phyloP scores from a whole-genome alignment of 768 basidiomycete genomes.

The Rhizopogon vesiculosus region DNA sequence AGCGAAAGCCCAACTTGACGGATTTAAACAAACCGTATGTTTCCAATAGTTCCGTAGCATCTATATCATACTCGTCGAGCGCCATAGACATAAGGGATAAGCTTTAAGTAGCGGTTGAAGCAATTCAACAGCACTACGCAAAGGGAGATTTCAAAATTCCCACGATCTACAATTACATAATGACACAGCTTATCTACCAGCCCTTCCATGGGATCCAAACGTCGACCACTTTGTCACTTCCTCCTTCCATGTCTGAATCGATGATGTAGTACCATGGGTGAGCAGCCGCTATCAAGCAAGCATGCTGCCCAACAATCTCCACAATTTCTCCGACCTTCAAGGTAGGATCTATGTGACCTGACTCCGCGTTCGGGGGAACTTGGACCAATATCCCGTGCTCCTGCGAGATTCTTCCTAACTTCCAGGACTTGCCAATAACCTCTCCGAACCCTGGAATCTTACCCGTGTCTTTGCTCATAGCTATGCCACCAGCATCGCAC shows the following conservation, averaged over 20 bases:
- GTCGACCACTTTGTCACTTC: slow-evolving; percentile 56
- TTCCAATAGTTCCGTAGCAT: slow-evolving; percentile 90
- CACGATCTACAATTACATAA: background rate
- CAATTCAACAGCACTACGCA: background rate
- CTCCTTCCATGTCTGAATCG: slow-evolving; percentile 51
- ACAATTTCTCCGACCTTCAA: slow-evolving; percentile 58
- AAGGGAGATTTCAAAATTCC: background rate
- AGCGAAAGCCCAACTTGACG: slow-evolving; percentile 8
- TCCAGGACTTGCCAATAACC: slow-evolving; percentile 62
- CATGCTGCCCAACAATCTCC: slow-evolving; percentile 80
- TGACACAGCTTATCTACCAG: slow-evolving; percentile 43
- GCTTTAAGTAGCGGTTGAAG: no score
- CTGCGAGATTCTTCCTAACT: slow-evolving; percentile 61
- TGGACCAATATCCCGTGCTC: slow-evolving; percentile 73
- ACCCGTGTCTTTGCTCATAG: slow-evolving; percentile 85
- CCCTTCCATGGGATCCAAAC: slow-evolving; percentile 92
- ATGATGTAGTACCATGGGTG: slow-evolving; percentile 85
- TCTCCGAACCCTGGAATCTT: slow-evolving; percentile 69
- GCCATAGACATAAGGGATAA: slow-evolving; percentile 39
- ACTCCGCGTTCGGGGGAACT: slow-evolving; percentile 14
- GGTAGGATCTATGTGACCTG: slow-evolving; percentile 9
- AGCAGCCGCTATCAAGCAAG: slow-evolving; percentile 76
- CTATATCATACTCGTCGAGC: slow-evolving; percentile 63
- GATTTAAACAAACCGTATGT: slow-evolving; percentile 68
- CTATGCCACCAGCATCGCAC: slow-evolving; percentile 82